A percentile compares a stretch with the other conserved stretches of the same genome.
Conservation (phyloP, 176 grass and related monocot species). For the Bonia amplexicaulis region DNA sequence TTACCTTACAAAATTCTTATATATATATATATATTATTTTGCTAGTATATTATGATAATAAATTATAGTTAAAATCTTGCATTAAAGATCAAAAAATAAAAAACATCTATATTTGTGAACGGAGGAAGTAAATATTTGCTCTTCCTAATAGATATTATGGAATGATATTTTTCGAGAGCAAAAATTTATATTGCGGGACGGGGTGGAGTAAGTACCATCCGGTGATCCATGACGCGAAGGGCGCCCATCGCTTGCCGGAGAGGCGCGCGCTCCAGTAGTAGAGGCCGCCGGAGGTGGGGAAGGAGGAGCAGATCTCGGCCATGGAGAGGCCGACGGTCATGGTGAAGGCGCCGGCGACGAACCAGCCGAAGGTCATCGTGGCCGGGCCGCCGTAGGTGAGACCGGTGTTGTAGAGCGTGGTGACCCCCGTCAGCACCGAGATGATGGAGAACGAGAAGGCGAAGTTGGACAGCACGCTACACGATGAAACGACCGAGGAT, state of each 20-base stretch:
- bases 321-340: constrained; percentile 72
- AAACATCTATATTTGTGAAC: no score
- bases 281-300: constrained; percentile 78
- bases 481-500: neutral
- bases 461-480: constrained; percentile 78
- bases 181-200: no score
- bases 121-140: no score
- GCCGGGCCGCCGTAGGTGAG: constrained; percentile 68
- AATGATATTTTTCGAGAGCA: no score
- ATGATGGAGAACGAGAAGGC: constrained; percentile 97
- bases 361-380: constrained; percentile 85
- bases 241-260: constrained; percentile 64
- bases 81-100: no score
- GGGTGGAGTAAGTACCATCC: constrained; percentile 54
- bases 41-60: no score
- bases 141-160: no score
- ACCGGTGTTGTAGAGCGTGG: constrained; percentile 82
- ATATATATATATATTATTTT: no score
- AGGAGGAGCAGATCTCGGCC: constrained; percentile 98
- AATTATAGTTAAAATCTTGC: no score
- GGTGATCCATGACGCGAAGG: constrained; percentile 85
- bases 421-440: constrained; percentile 85
- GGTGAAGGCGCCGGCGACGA: constrained; percentile 75
- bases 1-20: no score
- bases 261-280: constrained; percentile 96